phyloP scores from a whole-genome alignment of 805 yeast genomes.

The Candida xiaguanensis region DNA sequence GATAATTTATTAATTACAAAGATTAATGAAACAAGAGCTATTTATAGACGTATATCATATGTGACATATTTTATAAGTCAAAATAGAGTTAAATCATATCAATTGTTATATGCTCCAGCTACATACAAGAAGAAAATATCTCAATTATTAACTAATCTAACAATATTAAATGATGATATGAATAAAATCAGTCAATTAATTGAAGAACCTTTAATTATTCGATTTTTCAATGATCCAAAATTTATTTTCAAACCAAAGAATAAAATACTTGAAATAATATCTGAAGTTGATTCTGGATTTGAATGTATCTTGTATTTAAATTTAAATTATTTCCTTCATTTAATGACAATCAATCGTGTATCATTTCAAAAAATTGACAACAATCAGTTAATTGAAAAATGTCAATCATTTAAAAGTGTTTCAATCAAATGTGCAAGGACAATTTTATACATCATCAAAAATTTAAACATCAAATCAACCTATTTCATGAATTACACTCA shows the following conservation, averaged over 20 bases:
- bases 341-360: constrained; percentile 36
- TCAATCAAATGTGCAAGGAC: constrained; percentile 36
- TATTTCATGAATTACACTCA: constrained; percentile 25
- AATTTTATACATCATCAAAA: constrained; percentile 22
- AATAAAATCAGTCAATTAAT: constrained; percentile 16
- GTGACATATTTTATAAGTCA: constrained; percentile 1
- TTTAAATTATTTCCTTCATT: constrained; percentile 30
- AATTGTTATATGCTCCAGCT: constrained; percentile 1
- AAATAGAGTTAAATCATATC: constrained; percentile 5
- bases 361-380: constrained; percentile 17
- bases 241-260: constrained; percentile 14
- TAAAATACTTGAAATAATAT: neutral
- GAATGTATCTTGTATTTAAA: constrained; percentile 22
- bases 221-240: constrained; percentile 29
- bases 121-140: constrained; percentile 4
- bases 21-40: constrained; percentile 6
- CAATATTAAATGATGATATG: constrained; percentile 28
- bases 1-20: constrained; percentile 3
- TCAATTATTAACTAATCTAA: constrained; percentile 10
- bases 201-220: constrained; percentile 19
- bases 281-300: constrained; percentile 1
- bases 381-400: constrained; percentile 9
- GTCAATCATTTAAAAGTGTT: constrained; percentile 21
- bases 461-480: constrained; percentile 16
- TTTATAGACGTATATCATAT: constrained; percentile 4